Conservation (phyloP, 768 basidiomycete genomes). For the Hygrophorus pudorinus region DNA sequence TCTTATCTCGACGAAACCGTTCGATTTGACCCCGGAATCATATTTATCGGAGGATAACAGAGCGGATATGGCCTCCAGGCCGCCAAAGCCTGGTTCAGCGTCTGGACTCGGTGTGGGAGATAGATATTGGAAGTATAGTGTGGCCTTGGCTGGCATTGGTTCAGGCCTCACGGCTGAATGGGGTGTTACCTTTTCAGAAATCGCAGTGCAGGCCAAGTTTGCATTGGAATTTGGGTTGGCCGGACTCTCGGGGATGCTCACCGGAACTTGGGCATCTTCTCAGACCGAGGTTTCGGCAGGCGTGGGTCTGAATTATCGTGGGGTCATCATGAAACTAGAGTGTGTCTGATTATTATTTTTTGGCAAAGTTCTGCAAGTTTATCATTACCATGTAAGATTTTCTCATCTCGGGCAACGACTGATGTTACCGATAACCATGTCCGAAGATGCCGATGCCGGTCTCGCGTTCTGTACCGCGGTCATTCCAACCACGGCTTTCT, state of each 20-base stretch:
- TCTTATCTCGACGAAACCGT: conserved; percentile 32
- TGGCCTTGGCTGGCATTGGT: conserved; percentile 35
- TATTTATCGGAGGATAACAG: conserved; percentile 14
- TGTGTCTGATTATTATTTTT: conserved; percentile 24
- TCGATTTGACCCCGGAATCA: conserved; percentile 19
- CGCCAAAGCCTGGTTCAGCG: conserved; percentile 15
- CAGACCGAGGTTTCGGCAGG: conserved; percentile 32
- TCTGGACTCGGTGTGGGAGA: conserved; percentile 40
- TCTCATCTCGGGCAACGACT: conserved; percentile 49
- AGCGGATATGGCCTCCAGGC: conserved; percentile 9
- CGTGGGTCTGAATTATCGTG: conserved; percentile 33
- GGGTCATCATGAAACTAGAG: conserved; percentile 48
- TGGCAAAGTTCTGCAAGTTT: conserved; percentile 8
- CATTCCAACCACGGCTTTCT: conserved; percentile 43
- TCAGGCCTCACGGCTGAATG: conserved; percentile 43
- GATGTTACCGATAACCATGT: conserved; percentile 46
- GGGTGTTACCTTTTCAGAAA: conserved; percentile 42
- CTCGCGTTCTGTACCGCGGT: conserved; percentile 43
- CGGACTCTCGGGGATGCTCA: conserved; percentile 33
- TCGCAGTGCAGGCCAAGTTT: conserved; percentile 42
- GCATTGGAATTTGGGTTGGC: conserved; percentile 37
- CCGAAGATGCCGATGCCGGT: conserved; percentile 34
- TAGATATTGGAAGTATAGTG: conserved; percentile 38
- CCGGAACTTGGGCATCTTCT: conserved; percentile 40
- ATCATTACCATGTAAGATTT: conserved; percentile 26